phyloP scores from a whole-genome alignment of 495 filamentous ascomycete genomes.

The Neurospora tetraspora region DNA sequence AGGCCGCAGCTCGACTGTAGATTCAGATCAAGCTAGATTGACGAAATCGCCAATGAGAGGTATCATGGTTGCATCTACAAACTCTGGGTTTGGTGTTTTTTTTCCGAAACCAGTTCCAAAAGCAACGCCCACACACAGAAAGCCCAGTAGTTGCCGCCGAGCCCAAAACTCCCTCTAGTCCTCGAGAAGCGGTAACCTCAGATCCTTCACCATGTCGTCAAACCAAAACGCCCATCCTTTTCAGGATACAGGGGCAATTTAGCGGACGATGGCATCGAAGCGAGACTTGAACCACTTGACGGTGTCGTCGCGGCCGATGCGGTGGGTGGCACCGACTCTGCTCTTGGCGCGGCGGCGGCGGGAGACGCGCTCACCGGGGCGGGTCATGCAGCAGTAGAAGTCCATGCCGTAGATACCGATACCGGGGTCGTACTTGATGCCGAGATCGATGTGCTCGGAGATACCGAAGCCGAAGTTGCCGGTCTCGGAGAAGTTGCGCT shows the following conservation, averaged over 20 bases:
- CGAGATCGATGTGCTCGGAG: constrained; percentile 99
- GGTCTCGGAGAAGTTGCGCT: constrained; percentile 98
- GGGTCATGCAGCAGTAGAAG: constrained; percentile 99
- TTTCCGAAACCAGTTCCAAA: neutral
- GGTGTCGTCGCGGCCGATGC: constrained; percentile 86
- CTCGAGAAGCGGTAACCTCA: constrained; percentile 14
- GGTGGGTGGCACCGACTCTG: constrained; percentile 77
- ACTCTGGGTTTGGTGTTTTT: neutral
- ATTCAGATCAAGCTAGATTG: constrained; percentile 32
- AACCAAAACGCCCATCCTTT: constrained; percentile 16
- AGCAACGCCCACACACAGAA: constrained; percentile 16
- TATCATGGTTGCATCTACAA: constrained; percentile 18
- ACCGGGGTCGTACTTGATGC: constrained; percentile 99
- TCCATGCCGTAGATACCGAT: constrained; percentile 99
- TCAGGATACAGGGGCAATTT: constrained; percentile 31
- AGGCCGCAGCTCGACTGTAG: constrained; percentile 47
- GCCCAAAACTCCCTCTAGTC: constrained; percentile 9
- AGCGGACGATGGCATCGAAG: constrained; percentile 96
- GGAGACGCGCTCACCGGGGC: constrained; percentile 94
- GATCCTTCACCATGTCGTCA: constrained; percentile 16
- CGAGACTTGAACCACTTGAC: constrained; percentile 99
- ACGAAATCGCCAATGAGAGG: constrained; percentile 22
- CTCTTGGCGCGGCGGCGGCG: constrained; percentile 85
- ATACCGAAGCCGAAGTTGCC: constrained; percentile 99
- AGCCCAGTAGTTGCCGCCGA: constrained; percentile 1